Percentiles rank a stretch among this genome's conserved stretches.
Evolutionary conservation across 441 rosid species (phyloP).

Genomic region (Manihot esculenta): DNA sequence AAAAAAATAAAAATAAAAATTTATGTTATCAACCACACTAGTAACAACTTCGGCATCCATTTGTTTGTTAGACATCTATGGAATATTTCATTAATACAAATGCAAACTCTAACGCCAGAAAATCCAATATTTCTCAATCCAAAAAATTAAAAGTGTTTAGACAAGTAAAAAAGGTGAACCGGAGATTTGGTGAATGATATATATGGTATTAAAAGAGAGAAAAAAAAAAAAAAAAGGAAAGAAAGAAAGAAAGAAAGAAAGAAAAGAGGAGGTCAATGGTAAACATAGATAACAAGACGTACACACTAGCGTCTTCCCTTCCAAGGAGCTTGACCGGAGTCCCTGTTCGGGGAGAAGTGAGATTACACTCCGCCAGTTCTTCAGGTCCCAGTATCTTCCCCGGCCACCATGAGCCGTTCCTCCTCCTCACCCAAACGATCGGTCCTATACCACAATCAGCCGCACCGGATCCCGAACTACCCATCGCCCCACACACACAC

Average conservation of each 20-base stretch:
- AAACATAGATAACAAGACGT: slow-evolving; percentile 29
- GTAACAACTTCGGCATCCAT: background rate
- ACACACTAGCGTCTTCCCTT: slow-evolving; percentile 99
- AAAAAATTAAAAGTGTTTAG: background rate
- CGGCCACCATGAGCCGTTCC: slow-evolving; percentile 99
- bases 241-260: too few relatives aligned
- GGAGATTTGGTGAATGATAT: background rate
- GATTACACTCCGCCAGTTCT: slow-evolving; percentile 66
- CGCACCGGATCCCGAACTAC: slow-evolving; percentile 51
- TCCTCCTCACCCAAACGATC: slow-evolving; percentile 94
- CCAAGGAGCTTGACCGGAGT: slow-evolving; percentile 99
- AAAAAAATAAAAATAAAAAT: background rate
- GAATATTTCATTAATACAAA: background rate
- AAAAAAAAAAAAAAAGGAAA: too few relatives aligned
- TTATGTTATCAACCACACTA: background rate
- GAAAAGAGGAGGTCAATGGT: background rate
- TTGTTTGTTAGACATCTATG: background rate
- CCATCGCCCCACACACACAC: too few relatives aligned
- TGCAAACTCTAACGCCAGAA: background rate
- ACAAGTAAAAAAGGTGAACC: background rate
- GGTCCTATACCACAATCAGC: slow-evolving; percentile 59
- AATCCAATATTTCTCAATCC: background rate
- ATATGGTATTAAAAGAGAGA: background rate
- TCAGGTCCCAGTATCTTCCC: slow-evolving; percentile 82
- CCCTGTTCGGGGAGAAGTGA: slow-evolving; percentile 85